A percentile compares a stretch with the other conserved stretches of the same genome.
These are phyloP conservation scores for Dichotomopilus funicola DNA, from an alignment of 2,329 filamentous ascomycete genomes.

Conservation along the genomic window DNA sequence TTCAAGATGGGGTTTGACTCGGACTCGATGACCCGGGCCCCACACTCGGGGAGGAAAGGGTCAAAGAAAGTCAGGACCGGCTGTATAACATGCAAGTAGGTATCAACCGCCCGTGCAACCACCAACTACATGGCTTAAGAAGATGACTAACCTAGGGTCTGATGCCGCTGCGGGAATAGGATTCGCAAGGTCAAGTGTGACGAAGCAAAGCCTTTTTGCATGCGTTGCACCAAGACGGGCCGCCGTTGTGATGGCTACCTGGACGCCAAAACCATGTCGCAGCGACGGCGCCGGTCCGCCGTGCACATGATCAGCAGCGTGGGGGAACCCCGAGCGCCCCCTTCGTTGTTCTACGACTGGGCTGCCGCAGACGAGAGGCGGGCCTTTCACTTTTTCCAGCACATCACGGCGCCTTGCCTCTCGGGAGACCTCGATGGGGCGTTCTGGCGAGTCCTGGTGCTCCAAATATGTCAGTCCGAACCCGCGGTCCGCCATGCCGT, in stretches of 20 bases:
- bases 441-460: constrained; percentile 41
- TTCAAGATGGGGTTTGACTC: constrained; percentile 18
- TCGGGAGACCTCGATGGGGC: constrained; percentile 36
- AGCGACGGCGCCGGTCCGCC: constrained; percentile 20
- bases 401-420: constrained; percentile 35
- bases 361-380: constrained; percentile 29
- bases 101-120: constrained; percentile 15
- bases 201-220: constrained; percentile 46
- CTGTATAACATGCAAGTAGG: constrained; percentile 51
- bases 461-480: constrained; percentile 39
- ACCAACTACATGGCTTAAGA: background rate
- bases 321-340: constrained; percentile 16
- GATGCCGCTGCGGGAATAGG: constrained; percentile 27
- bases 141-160: constrained; percentile 13
- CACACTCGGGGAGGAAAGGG: constrained; percentile 31
- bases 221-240: constrained; percentile 48
- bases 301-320: background rate
- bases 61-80: constrained; percentile 43
- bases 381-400: constrained; percentile 35
- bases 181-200: constrained; percentile 53
- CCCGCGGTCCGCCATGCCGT: constrained; percentile 44
- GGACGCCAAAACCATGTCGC: constrained; percentile 24
- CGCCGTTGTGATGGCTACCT: constrained; percentile 52
- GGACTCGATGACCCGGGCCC: constrained; percentile 14
- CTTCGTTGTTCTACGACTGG: constrained; percentile 25